Base-by-base conservation (phyloP, 2,329 filamentous ascomycete species). In the Aspergillus puulaauensis region DNA sequence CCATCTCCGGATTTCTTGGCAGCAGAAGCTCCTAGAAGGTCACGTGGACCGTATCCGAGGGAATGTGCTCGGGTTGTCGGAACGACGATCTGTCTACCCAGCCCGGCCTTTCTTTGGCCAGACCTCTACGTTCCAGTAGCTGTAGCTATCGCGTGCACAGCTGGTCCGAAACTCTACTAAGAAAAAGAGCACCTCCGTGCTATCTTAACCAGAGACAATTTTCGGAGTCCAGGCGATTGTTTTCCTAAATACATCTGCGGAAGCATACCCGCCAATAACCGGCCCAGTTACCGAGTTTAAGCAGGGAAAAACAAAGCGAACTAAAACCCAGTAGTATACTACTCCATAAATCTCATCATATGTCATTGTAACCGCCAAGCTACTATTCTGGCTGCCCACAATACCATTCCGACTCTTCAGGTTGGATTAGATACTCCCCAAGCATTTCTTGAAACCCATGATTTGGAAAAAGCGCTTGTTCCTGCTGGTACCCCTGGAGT, bases 1-100 rank as follows among this genome's bases (percentile, higher is more conserved):
- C 65, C 66, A 70, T 73, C 72, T 72, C 71, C 73, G 68, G 70
- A 72, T 72, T 63, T 73, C 74, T 76, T 75, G 74, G 74, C 74
- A 66, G 66, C 61, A 73, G 74, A 75, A 76, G 66, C 68, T 68
- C 70, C 70, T 75, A 74, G 74, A 76, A 75, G 57, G 62, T 75
- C 74, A 76, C 71, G 71, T 76, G 73, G 49, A 1, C 4, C 23
- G 40, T 62, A 64, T 62, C 67, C 70, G 68, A 70, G 66, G 66
- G 57, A 64, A 61, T 66, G 23, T 41, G 40, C 33, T 64, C 65
- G 65, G 65, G 46, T 63, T 27, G 61, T 66, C 65, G 65, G 64
- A 65, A 60, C 54, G 45, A 48, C 35, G 15, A 37, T 37, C 35
- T 37, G 35, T 37, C 15, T 12, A 35, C 35, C 35, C 14, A 33